phyloP scores from a whole-genome alignment of 169 alveolate species.

The Cryptosporidium viatorum region DNA sequence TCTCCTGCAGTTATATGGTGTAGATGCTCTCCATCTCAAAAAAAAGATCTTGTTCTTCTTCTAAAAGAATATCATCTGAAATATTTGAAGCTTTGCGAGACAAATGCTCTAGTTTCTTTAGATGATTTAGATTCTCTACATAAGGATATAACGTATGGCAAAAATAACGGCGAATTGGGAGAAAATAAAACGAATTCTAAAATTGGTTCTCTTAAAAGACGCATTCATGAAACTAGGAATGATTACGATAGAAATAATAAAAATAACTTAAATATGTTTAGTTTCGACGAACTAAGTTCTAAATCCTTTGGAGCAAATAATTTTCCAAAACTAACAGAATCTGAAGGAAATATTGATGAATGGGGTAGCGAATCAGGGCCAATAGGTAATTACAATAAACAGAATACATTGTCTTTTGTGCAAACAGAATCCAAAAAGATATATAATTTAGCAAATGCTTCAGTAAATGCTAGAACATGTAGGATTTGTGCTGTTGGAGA shows the following conservation, averaged over 20 bases:
- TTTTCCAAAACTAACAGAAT: neutral
- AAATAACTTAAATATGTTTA: neutral
- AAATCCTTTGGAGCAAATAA: neutral
- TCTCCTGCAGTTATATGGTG: slow-evolving; percentile 96
- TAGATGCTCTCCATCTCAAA: slow-evolving; percentile 98
- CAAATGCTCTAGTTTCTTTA: neutral
- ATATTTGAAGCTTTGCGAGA: neutral
- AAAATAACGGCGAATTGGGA: neutral
- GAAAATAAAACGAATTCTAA: neutral
- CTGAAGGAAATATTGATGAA: slow-evolving; percentile 48
- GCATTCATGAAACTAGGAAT: slow-evolving; percentile 18
- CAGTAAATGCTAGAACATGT: slow-evolving; percentile 57
- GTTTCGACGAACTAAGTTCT: neutral
- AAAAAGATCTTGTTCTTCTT: slow-evolving; percentile 92
- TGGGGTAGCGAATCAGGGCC: slow-evolving; percentile 22
- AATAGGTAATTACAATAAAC: neutral
- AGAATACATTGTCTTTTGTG: neutral
- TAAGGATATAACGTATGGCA: neutral
- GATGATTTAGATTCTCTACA: slow-evolving; percentile 16
- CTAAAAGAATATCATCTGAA: slow-evolving; percentile 62
- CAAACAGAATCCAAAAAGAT: slow-evolving; percentile 14
- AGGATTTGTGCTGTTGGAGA: slow-evolving; percentile 97
- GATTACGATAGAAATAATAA: neutral
- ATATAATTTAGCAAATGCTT: neutral
- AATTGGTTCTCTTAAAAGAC: slow-evolving; percentile 24